These are phyloP conservation scores for Metschnikowia peoriensis DNA, from an alignment of 805 yeast genomes.

Conservation along the genomic window DNA sequence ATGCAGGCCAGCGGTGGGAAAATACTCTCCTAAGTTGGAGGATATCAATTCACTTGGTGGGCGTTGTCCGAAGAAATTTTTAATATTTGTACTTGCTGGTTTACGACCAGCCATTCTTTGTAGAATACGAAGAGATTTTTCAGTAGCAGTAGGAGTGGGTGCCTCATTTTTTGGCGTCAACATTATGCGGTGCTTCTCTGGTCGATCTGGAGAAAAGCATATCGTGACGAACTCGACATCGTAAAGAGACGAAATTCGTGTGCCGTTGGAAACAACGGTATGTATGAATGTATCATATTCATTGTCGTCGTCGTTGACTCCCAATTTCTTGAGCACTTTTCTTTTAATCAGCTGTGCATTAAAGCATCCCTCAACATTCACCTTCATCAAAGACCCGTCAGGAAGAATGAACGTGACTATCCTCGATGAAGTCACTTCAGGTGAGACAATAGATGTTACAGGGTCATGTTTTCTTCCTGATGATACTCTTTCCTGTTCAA, in stretches of 20 bases:
- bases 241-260: conserved; percentile 46
- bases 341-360: conserved; percentile 76
- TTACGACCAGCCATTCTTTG: conserved; percentile 19
- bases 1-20: conserved; percentile 75
- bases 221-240: conserved; percentile 82
- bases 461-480: background rate
- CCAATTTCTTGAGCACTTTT: conserved; percentile 60
- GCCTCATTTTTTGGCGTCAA: conserved; percentile 61
- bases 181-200: conserved; percentile 68
- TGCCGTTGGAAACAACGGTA: conserved; percentile 25
- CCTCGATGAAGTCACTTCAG: conserved; percentile 4
- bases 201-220: conserved; percentile 70
- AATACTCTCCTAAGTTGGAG: conserved; percentile 82
- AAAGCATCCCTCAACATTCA: conserved; percentile 75
- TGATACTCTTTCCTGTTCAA: conserved; percentile 5
- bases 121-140: conserved; percentile 50
- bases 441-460: conserved; percentile 1
- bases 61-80: conserved; percentile 75
- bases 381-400: conserved; percentile 67
- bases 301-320: conserved; percentile 42
- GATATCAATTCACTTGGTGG: conserved; percentile 94
- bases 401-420: conserved; percentile 66
- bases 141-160: conserved; percentile 62
- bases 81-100: conserved; percentile 24
- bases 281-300: conserved; percentile 63